Conservation (phyloP, 1,139 yeast genomes). For the Williopsis jadinii region DNA sequence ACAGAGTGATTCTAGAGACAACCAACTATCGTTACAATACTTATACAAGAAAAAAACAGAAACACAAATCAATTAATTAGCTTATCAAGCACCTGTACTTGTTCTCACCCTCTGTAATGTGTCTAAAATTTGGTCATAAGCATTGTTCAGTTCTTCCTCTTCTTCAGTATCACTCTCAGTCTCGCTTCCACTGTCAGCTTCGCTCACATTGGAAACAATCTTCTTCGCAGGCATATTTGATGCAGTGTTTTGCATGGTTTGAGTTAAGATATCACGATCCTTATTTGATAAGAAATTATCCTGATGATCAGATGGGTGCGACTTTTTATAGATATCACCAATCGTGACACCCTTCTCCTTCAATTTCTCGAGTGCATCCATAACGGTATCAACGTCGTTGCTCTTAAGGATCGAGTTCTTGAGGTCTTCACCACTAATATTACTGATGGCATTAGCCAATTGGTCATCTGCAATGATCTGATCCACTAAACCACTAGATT, state of each 20-base stretch:
- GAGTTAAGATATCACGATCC: too few species aligned
- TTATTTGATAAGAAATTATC: too few species aligned
- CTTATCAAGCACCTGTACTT: conserved; percentile 3
- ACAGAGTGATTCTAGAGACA: too few species aligned
- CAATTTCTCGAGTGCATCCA: conserved; percentile 41
- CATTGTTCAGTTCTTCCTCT: conserved; percentile 34
- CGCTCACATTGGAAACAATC: conserved; percentile 8
- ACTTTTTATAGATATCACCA: conserved; percentile 41
- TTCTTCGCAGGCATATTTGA: conserved; percentile 9
- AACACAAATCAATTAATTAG: too few species aligned
- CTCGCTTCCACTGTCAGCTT: conserved; percentile 11
- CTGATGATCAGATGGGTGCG: background rate
- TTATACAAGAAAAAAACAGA: too few species aligned
- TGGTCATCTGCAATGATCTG: conserved; percentile 2
- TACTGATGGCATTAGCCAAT: conserved; percentile 14
- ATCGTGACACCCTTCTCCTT: conserved; percentile 46
- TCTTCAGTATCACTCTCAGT: conserved; percentile 11
- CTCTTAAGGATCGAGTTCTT: conserved; percentile 42
- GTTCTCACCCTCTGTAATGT: conserved; percentile 32
- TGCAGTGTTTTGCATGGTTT: conserved; percentile 7
- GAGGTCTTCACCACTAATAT: conserved; percentile 44
- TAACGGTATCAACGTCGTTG: conserved; percentile 46
- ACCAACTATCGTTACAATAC: too few species aligned
- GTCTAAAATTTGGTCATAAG: conserved; percentile 46
- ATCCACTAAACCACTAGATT: conserved; percentile 4